Evolutionary conservation across 441 rosid genomes (phyloP), one percentile per base, ranked within the genome.

Genomic region (Populus hybrid): DNA sequence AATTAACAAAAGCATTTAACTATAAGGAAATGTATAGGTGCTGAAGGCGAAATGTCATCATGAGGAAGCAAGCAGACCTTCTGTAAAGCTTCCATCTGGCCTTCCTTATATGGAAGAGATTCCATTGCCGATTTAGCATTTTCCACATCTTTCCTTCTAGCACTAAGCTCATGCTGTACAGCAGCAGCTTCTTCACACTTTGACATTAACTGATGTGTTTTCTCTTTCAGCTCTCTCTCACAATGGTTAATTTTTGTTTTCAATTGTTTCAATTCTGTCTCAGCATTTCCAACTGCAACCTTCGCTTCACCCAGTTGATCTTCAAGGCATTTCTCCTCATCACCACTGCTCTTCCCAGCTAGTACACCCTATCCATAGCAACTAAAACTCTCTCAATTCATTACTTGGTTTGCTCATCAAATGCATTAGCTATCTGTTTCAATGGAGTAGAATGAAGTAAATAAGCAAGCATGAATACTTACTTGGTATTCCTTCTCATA

Each of bases 251-350:
- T 94, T 90, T 91, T 96, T 74, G 96, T 92, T 82, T 88, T 91
- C 85, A 96, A 80, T 83, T 92, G 98, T 79, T 87, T 90, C 87
- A 94, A 70, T 84, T 93, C 99, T 78, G 98, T 93, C 83, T 89
- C 98, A 63, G 92, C 92, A 79, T 87, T 86, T 71, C 99, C 99
- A 84, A 92, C 99, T 76, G 92, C 89, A 82, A 91, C 86, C 83
- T 92, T 96, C 61, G 98, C 98, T 87, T 94, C 99, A 79, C 84
- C 90, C 67, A 96, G 87, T 86, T 94, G 99, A 88, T 96, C 98
- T 84, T 96, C 96, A 77, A 96, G 92, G 86, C 98, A 96, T 83
- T 96, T 96, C 80, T 94, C 99, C 81, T 94, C 99, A 82, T 89
- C 88, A 36, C 97, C 98, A 80, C 88, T 91, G 84, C 97, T 96